These are phyloP conservation scores for Exsudoporus frostii DNA, from an alignment of 768 basidiomycete genomes.

Conservation along the genomic window DNA sequence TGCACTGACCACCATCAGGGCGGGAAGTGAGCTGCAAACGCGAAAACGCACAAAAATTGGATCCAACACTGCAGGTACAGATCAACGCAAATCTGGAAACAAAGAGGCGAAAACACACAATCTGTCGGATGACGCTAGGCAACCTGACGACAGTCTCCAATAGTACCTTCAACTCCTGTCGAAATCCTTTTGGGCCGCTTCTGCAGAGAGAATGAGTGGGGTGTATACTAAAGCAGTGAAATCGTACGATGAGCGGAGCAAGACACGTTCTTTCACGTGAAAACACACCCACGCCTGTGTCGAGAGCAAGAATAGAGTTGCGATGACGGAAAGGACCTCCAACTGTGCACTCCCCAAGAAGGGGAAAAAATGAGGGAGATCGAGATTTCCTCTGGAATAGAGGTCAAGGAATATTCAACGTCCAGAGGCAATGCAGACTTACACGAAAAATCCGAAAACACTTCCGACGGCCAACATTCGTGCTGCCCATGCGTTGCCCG, in stretches of 20 bases:
- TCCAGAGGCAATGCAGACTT: constrained; percentile 23
- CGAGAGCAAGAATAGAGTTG: constrained; percentile 59
- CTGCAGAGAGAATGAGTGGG: constrained; percentile 13
- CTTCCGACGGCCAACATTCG: constrained; percentile 88
- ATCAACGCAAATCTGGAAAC: constrained; percentile 7
- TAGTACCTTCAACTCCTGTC: constrained; percentile 57
- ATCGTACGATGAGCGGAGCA: constrained; percentile 43
- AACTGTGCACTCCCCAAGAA: constrained; percentile 79
- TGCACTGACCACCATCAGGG: constrained; percentile 41
- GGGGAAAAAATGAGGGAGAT: constrained; percentile 67
- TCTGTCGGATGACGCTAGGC: constrained; percentile 72
- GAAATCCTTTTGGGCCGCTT: constrained; percentile 27
- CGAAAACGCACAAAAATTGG: constrained; percentile 69
- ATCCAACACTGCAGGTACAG: constrained; percentile 55
- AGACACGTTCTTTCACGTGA: constrained; percentile 70
- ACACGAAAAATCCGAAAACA: constrained; percentile 88
- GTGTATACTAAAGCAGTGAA: background rate
- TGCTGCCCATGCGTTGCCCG: constrained; percentile 93
- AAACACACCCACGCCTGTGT: constrained; percentile 63
- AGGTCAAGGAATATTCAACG: background rate
- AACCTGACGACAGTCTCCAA: constrained; percentile 67
- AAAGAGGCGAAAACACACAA: constrained; percentile 50
- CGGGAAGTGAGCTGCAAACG: background rate
- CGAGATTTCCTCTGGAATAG: constrained; percentile 65
- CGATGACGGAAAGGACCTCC: constrained; percentile 75